Percentiles rank a stretch among this genome's conserved stretches.
Conservation (phyloP, 2,329 filamentous ascomycete species). For the Dactylellina cionopaga region DNA sequence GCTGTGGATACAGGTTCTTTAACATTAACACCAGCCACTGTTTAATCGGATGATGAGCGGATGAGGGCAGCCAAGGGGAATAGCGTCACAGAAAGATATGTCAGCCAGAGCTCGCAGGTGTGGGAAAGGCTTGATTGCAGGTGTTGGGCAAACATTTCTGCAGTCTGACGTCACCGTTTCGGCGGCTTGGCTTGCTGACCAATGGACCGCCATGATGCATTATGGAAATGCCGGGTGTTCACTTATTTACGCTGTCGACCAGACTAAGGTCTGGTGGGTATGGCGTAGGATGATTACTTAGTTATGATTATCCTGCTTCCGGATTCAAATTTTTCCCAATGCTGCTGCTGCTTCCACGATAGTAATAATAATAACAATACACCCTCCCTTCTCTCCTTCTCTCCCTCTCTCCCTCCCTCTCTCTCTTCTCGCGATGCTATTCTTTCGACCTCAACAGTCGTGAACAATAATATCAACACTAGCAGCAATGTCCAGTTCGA, state of each 20-base stretch:
- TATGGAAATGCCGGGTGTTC: not conserved
- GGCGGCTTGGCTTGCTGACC: slow-evolving; percentile 12
- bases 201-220: not conserved
- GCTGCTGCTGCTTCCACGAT: not conserved
- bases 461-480: not conserved
- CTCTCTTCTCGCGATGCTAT: not conserved
- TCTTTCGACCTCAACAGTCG: not conserved
- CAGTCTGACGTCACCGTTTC: slow-evolving; percentile 16
- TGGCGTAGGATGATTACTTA: not conserved
- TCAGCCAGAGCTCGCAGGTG: not conserved
- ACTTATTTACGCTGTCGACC: not conserved
- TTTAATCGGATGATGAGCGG: slow-evolving; percentile 10
- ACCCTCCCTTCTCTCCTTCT: too few relatives aligned
- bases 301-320: not conserved
- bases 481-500: slow-evolving; percentile 24
- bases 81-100: not conserved
- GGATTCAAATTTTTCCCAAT: slow-evolving; percentile 10
- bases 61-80: slow-evolving; percentile 12
- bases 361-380: too few relatives aligned
- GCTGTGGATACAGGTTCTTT: too few relatives aligned
- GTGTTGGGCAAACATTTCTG: not conserved
- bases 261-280: not conserved
- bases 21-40: too few relatives aligned
- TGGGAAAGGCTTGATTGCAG: not conserved
- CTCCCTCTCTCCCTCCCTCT: not conserved